Conservation (phyloP, 805 yeast species). For the Cyberlindnera xishuangbannaensis region DNA sequence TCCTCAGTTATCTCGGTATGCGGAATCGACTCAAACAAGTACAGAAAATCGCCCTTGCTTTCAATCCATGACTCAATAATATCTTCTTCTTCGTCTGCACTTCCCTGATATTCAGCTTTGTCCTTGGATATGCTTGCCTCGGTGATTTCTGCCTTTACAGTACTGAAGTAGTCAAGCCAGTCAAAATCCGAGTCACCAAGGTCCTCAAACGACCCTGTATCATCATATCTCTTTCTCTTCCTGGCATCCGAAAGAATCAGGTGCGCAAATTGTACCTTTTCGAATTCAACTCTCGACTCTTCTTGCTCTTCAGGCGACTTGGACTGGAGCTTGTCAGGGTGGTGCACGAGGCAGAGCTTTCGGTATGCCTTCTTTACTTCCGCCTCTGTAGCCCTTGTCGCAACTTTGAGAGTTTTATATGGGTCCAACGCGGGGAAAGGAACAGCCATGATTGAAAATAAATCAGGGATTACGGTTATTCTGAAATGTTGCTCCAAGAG, state of each 20-base stretch:
- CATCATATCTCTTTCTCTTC: constrained; percentile 54
- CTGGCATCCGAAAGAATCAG: constrained; percentile 55
- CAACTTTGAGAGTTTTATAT: constrained; percentile 46
- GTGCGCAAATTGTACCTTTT: constrained; percentile 71
- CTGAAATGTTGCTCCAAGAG: too few species aligned
- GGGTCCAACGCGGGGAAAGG: constrained; percentile 58
- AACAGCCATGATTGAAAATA: too few species aligned
- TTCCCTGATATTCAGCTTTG: constrained; percentile 52
- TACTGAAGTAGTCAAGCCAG: constrained; percentile 53
- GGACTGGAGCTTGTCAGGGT: constrained; percentile 62
- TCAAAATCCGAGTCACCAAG: constrained; percentile 34
- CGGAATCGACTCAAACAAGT: constrained; percentile 68
- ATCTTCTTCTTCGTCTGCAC: constrained; percentile 57
- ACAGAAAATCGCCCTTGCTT: constrained; percentile 62
- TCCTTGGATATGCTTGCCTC: constrained; percentile 69
- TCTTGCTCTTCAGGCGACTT: constrained; percentile 27
- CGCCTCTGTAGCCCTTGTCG: constrained; percentile 35
- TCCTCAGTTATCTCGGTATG: constrained; percentile 58
- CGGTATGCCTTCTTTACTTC: constrained; percentile 66
- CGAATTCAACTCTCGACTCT: constrained; percentile 42
- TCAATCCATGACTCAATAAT: constrained; percentile 52
- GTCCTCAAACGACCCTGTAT: constrained; percentile 59
- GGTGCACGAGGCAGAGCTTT: constrained; percentile 54
- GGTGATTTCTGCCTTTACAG: constrained; percentile 43
- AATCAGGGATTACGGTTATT: too few species aligned